phyloP scores from a whole-genome alignment of 495 filamentous ascomycete genomes.

The Hyaloscypha finlandica region DNA sequence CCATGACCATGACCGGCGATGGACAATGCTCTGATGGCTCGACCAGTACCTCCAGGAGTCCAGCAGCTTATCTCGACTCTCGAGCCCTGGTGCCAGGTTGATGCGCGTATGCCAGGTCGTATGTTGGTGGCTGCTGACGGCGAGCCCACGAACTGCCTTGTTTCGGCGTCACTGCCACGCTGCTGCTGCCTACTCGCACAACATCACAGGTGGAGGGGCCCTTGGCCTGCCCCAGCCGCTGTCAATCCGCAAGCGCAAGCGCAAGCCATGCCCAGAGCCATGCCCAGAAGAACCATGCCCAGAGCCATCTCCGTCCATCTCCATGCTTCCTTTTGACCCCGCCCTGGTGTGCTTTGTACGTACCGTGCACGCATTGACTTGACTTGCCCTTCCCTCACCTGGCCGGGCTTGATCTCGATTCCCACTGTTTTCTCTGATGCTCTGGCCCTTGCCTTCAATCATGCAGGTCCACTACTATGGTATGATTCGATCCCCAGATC shows the following conservation, averaged over 20 bases:
- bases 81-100: neutral
- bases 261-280: too few species aligned
- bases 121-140: neutral
- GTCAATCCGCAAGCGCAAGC: neutral
- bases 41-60: neutral
- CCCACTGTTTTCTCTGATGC: neutral
- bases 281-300: too few species aligned
- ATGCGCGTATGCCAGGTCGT: neutral
- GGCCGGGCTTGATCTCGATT: neutral
- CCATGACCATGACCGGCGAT: neutral
- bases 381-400: neutral
- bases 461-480: slow-evolving; percentile 2
- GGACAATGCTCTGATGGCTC: neutral
- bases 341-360: neutral
- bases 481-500: neutral
- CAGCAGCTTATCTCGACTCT: neutral
- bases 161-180: neutral
- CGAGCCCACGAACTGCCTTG: neutral
- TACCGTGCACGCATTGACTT: neutral
- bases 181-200: slow-evolving; percentile 1
- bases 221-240: neutral
- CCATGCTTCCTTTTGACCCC: slow-evolving; percentile 2
- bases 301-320: neutral
- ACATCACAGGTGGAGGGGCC: neutral
- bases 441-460: neutral